These are phyloP conservation scores for Selaginella moellendorffii DNA, from an alignment of 75 land plant genomes.

Conservation along the genomic window DNA sequence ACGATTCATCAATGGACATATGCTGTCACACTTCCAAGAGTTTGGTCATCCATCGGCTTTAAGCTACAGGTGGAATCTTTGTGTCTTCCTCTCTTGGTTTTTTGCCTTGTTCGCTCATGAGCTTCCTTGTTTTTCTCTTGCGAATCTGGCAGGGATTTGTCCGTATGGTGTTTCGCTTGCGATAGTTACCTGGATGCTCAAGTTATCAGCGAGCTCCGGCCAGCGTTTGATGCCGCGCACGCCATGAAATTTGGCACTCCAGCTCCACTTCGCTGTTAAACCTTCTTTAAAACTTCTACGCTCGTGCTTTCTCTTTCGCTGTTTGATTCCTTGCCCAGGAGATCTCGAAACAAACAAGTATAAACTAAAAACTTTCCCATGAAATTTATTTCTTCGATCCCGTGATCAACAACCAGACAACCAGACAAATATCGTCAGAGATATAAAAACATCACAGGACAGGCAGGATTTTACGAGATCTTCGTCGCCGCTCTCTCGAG, in stretches of 20 bases:
- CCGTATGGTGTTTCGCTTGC: conserved; percentile 83
- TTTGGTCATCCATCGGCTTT: conserved; percentile 48
- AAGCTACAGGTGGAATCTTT: conserved; percentile 50
- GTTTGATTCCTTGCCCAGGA: no score
- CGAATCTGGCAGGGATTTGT: conserved; percentile 46
- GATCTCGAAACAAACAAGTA: no score
- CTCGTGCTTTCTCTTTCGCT: no score
- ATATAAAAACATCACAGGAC: no score
- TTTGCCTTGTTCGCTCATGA: background rate
- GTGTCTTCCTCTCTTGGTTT: background rate
- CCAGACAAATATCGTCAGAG: no score
- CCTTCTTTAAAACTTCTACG: no score
- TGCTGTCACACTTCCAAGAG: conserved; percentile 55
- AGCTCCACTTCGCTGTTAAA: background rate
- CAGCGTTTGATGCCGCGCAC: conserved; percentile 56
- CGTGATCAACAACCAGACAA: no score
- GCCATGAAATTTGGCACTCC: conserved; percentile 39
- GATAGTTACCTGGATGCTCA: conserved; percentile 82
- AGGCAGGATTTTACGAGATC: no score
- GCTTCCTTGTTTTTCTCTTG: background rate
- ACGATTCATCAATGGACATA: conserved; percentile 81
- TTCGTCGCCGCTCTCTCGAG: conserved; percentile 2
- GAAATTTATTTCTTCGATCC: no score
- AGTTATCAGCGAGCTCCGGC: conserved; percentile 41
- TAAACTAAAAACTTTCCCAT: no score